A percentile compares a stretch with the other conserved stretches of the same genome.
These are phyloP conservation scores for Pseudonitzschia pungens DNA, from an alignment of 108 stramenopile species.

Conservation along the genomic window DNA sequence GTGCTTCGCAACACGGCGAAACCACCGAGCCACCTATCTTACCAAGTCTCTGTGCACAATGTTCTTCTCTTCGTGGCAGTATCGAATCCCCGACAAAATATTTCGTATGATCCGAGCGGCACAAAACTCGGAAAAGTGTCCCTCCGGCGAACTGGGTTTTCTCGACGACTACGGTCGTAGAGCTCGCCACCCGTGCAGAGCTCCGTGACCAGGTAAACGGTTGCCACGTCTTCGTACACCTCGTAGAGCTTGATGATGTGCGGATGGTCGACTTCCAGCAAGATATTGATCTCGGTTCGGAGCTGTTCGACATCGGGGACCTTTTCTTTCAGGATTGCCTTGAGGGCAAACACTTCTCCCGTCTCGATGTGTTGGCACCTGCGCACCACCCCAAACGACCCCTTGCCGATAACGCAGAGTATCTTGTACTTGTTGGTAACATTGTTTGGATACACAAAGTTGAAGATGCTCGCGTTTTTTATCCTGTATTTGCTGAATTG, in stretches of 20 bases:
- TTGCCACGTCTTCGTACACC: slow-evolving; percentile 66
- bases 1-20: background rate
- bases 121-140: slow-evolving; percentile 51
- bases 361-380: slow-evolving; percentile 14
- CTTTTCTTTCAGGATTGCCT: slow-evolving; percentile 44
- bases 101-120: slow-evolving; percentile 52
- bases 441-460: slow-evolving; percentile 4
- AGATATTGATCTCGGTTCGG: slow-evolving; percentile 43
- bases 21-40: no score
- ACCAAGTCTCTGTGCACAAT: slow-evolving; percentile 65
- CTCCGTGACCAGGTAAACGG: slow-evolving; percentile 78
- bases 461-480: slow-evolving; percentile 16
- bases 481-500: background rate
- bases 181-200: slow-evolving; percentile 82
- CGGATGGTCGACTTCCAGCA: slow-evolving; percentile 63
- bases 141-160: slow-evolving; percentile 28
- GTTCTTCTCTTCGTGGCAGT: slow-evolving; percentile 61
- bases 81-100: slow-evolving; percentile 62
- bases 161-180: slow-evolving; percentile 69
- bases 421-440: slow-evolving; percentile 20
- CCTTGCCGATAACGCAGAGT: slow-evolving; percentile 21
- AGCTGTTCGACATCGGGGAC: slow-evolving; percentile 25
- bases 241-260: slow-evolving; percentile 75
- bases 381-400: slow-evolving; percentile 29
- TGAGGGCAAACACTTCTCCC: slow-evolving; percentile 38